These are phyloP conservation scores for Coniochaeta sp. DNA, from an alignment of 2,329 filamentous ascomycete species.

Conservation along the genomic window DNA sequence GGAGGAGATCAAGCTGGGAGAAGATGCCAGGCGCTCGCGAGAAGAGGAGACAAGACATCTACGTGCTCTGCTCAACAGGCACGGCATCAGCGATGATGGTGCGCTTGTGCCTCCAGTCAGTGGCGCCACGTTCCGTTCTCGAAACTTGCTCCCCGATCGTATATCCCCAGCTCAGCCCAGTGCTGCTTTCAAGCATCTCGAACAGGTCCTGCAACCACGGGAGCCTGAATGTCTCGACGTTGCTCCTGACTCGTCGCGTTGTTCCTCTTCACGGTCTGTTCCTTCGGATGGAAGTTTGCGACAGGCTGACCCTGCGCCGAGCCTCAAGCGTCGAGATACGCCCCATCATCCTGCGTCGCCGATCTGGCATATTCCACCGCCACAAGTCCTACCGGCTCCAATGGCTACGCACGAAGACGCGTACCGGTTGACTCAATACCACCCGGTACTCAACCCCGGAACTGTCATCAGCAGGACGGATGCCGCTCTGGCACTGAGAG, in stretches of 20 bases:
- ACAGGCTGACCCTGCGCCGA: no score
- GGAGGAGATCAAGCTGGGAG: no score
- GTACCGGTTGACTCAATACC: background rate
- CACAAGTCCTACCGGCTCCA: no score
- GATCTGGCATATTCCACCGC: no score
- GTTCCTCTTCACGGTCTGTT: no score
- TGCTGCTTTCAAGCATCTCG: constrained; percentile 16
- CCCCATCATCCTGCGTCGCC: no score
- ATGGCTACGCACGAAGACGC: no score
- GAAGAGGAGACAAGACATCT: no score
- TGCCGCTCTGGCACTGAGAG: background rate
- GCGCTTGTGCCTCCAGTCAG: constrained; percentile 8
- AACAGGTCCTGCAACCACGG: constrained; percentile 29
- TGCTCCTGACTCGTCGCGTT: no score
- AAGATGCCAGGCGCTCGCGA: no score
- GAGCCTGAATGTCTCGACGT: constrained; percentile 23
- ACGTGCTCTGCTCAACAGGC: constrained; percentile 5
- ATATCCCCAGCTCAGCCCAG: background rate
- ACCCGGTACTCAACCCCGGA: background rate
- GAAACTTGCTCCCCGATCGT: background rate
- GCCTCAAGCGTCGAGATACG: no score
- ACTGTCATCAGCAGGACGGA: background rate
- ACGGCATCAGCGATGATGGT: constrained; percentile 6
- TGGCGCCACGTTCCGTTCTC: background rate
- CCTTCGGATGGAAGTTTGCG: no score